A percentile compares a stretch with the other conserved stretches of the same genome.
Evolutionary conservation across 1,139 yeast species (phyloP).

Genomic region (Candida sp.): DNA sequence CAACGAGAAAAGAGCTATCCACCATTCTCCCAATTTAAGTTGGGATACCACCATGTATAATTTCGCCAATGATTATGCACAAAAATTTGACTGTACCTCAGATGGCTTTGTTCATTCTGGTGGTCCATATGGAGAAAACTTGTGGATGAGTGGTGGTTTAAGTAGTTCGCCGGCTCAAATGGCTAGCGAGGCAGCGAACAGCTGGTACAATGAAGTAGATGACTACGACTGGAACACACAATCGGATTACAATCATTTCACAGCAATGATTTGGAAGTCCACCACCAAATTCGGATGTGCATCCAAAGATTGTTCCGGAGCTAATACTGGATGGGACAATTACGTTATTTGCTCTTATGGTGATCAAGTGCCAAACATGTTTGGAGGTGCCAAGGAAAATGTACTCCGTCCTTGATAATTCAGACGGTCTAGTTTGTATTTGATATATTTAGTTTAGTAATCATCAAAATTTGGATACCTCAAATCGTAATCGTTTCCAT

Average conservation of each 20-base stretch:
- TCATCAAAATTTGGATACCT: slow-evolving; percentile 56
- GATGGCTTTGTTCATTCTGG: slow-evolving; percentile 69
- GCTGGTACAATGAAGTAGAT: slow-evolving; percentile 78
- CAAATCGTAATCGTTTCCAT: slow-evolving; percentile 40
- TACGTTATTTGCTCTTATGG: slow-evolving; percentile 48
- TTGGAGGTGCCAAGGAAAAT: slow-evolving; percentile 44
- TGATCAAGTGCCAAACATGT: slow-evolving; percentile 44
- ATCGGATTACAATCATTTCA: slow-evolving; percentile 60
- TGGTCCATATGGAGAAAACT: slow-evolving; percentile 82
- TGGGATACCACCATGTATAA: slow-evolving; percentile 64
- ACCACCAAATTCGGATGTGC: slow-evolving; percentile 74
- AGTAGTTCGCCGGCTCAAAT: slow-evolving; percentile 23
- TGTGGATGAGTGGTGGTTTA: slow-evolving; percentile 57
- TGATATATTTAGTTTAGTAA: slow-evolving; percentile 10
- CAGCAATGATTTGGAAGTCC: slow-evolving; percentile 80
- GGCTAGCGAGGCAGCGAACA: slow-evolving; percentile 58
- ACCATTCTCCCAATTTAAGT: slow-evolving; percentile 53
- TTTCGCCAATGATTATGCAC: slow-evolving; percentile 69
- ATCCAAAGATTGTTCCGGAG: slow-evolving; percentile 37
- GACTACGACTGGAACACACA: slow-evolving; percentile 49
- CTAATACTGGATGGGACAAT: slow-evolving; percentile 28
- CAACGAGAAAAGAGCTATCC: slow-evolving; percentile 65
- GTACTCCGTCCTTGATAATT: slow-evolving; percentile 27
- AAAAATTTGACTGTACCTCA: slow-evolving; percentile 59
- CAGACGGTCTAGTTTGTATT: slow-evolving; percentile 10